Evolutionary conservation across 2,329 filamentous ascomycete genomes (phyloP).

Genomic region (Reticulascus tulasneorum): DNA sequence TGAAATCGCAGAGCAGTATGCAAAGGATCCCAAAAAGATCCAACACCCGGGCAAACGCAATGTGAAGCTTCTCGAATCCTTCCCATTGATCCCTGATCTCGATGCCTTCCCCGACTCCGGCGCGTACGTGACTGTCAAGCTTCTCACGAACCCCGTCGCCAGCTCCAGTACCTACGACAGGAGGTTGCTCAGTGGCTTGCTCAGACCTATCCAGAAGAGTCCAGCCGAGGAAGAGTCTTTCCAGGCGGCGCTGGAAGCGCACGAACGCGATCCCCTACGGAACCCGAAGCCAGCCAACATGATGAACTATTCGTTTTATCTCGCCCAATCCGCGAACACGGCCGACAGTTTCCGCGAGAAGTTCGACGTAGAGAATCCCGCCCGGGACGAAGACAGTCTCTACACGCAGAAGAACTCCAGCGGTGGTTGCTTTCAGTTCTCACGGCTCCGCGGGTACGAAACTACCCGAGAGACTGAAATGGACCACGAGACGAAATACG

Average conservation of each 20-base stretch:
- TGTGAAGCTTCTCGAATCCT: conserved; percentile 51
- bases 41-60: conserved; percentile 49
- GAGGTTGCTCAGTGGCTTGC: conserved; percentile 57
- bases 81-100: conserved; percentile 60
- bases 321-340: conserved; percentile 45
- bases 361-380: conserved; percentile 55
- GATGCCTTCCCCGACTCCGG: conserved; percentile 67
- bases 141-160: conserved; percentile 60
- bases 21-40: conserved; percentile 50
- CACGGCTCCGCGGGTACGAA: conserved; percentile 61
- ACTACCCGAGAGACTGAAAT: conserved; percentile 55
- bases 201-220: conserved; percentile 55
- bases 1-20: conserved; percentile 46
- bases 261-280: conserved; percentile 53
- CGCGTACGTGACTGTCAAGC: conserved; percentile 67
- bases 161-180: conserved; percentile 51
- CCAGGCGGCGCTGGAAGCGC: conserved; percentile 45
- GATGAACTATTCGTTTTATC: conserved; percentile 65
- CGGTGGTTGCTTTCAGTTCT: conserved; percentile 55
- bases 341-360: conserved; percentile 55
- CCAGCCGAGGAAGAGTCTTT: conserved; percentile 51
- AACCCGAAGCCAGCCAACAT: conserved; percentile 53
- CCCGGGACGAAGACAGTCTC: conserved; percentile 48
- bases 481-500: conserved; percentile 56
- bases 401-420: conserved; percentile 48